Percentiles rank a stretch among this genome's conserved stretches.
phyloP scores from a whole-genome alignment of 768 basidiomycete species.

The Boletus subparvulus region DNA sequence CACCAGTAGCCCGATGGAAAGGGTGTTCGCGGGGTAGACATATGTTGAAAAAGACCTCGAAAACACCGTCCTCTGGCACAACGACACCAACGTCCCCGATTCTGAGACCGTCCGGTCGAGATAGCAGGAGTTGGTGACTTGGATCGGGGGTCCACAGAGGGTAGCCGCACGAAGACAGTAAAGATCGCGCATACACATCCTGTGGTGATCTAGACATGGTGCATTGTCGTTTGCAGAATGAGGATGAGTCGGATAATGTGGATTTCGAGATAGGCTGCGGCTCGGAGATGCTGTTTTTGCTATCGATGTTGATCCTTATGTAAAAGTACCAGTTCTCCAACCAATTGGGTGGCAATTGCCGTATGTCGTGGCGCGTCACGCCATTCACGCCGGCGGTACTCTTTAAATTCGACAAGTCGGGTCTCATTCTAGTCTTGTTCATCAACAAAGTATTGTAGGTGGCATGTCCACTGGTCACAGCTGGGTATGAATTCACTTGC shows the following conservation, averaged over 20 bases:
- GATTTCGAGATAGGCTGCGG: neutral
- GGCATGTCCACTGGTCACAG: no score
- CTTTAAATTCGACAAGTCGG: no score
- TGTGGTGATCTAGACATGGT: constrained; percentile 7
- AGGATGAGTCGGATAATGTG: neutral
- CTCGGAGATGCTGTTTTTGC: neutral
- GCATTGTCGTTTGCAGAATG: neutral
- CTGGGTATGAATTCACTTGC: no score
- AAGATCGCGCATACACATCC: constrained; percentile 17
- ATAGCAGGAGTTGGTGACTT: constrained; percentile 16
- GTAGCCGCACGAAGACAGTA: constrained; percentile 25
- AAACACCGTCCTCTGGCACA: constrained; percentile 30
- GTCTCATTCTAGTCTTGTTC: no score
- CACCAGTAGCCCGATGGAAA: constrained; percentile 12
- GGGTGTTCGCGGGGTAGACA: no score
- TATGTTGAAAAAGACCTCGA: constrained; percentile 39
- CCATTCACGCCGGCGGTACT: no score
- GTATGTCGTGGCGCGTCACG: no score
- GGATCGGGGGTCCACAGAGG: no score
- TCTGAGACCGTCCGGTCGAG: constrained; percentile 25
- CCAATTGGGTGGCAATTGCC: no score
- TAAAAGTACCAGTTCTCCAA: no score
- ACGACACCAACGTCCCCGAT: constrained; percentile 41
- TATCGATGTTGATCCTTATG: no score
- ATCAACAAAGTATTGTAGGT: no score